Evolutionary conservation across 1,284 basidiomycete species (phyloP).

Genomic region (Leucocoprinus gongylophorus): DNA sequence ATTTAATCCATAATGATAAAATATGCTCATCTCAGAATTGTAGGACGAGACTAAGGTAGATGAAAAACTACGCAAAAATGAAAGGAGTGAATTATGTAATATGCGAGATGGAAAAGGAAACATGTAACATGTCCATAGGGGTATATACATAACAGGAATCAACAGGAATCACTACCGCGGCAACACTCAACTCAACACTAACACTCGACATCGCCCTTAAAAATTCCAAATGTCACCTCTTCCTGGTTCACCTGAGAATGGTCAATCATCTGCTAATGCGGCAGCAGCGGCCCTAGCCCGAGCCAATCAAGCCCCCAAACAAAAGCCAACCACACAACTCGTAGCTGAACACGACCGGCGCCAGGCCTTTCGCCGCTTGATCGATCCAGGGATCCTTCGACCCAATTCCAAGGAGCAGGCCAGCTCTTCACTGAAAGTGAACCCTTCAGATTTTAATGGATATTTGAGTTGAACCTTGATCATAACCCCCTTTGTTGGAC

Average conservation of each 20-base stretch:
- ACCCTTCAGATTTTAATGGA: constrained; percentile 9
- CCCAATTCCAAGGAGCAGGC: constrained; percentile 60
- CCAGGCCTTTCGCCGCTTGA: constrained; percentile 63
- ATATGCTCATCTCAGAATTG: too few relatives aligned
- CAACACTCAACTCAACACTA: background rate
- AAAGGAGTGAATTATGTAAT: too few relatives aligned
- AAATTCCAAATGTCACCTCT: constrained; percentile 7
- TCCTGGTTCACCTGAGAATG: background rate
- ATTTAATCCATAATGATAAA: too few relatives aligned
- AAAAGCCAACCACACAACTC: constrained; percentile 34
- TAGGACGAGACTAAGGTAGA: too few relatives aligned
- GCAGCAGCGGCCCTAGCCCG: constrained; percentile 43
- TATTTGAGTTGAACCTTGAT: constrained; percentile 7
- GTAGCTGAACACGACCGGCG: constrained; percentile 55
- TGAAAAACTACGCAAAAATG: too few relatives aligned
- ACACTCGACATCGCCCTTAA: background rate
- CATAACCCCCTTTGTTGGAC: constrained; percentile 8
- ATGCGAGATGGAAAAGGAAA: too few relatives aligned
- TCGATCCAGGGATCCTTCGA: constrained; percentile 68
- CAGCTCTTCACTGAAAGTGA: constrained; percentile 56
- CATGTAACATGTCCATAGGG: too few relatives aligned
- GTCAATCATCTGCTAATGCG: constrained; percentile 25
- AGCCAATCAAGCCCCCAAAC: constrained; percentile 20
- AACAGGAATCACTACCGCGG: too few relatives aligned
- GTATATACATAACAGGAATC: too few relatives aligned